phyloP scores from a whole-genome alignment of 441 rosid genomes.

The Macaranga tanarius region DNA sequence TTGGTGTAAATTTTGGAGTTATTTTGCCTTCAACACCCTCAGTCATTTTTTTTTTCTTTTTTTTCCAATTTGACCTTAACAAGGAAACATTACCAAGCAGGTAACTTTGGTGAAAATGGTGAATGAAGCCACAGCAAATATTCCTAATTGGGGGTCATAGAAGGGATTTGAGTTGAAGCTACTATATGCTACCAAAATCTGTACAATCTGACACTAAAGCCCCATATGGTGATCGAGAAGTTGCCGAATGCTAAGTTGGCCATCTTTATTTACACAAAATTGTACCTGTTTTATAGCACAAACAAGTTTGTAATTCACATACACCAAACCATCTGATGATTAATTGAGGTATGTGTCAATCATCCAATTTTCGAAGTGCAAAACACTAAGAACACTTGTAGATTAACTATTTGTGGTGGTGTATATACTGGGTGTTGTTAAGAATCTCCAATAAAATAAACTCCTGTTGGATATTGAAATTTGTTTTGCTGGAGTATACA shows the following conservation, averaged over 20 bases:
- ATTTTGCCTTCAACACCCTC: background rate
- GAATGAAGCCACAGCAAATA: constrained; percentile 81
- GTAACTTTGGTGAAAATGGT: constrained; percentile 86
- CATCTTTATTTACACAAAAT: background rate
- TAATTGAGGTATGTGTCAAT: too few species aligned
- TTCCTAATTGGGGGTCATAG: constrained; percentile 67
- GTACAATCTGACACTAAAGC: background rate
- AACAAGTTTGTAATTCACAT: background rate
- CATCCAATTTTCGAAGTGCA: too few species aligned
- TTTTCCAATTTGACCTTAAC: background rate
- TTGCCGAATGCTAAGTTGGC: background rate
- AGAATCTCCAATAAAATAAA: too few species aligned
- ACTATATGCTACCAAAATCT: background rate
- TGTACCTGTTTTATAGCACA: background rate
- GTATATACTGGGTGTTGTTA: too few species aligned
- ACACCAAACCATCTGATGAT: too few species aligned
- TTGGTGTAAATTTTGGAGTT: background rate
- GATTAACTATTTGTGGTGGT: too few species aligned
- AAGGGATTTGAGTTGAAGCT: background rate
- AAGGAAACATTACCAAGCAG: constrained; percentile 34
- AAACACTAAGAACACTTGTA: too few species aligned
- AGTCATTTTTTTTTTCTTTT: too few species aligned
- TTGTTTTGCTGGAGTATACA: too few species aligned
- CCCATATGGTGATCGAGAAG: background rate
- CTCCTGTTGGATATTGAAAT: too few species aligned